Evolutionary conservation across 768 basidiomycete genomes (phyloP).

Genomic region (Termitomyces sp.): DNA sequence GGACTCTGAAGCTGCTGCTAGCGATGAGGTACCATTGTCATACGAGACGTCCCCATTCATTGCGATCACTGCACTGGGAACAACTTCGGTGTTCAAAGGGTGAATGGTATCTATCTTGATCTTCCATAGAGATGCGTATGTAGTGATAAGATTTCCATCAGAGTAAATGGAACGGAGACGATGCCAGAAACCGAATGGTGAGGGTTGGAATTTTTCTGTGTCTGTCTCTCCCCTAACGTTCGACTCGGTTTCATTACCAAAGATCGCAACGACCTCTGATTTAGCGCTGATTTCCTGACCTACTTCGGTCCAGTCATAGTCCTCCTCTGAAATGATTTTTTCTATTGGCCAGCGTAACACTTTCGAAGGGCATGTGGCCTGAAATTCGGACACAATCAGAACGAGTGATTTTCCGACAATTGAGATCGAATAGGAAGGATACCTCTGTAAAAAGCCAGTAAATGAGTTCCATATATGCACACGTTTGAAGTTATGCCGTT

Average conservation of each 20-base stretch:
- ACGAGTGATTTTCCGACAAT: neutral
- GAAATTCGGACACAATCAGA: neutral
- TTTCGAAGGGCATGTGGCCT: too few species aligned
- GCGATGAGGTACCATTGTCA: neutral
- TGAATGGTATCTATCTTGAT: too few species aligned
- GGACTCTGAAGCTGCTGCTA: slow-evolving; percentile 1
- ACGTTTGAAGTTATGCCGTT: neutral
- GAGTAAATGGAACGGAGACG: too few species aligned
- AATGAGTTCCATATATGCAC: neutral
- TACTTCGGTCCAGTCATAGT: neutral
- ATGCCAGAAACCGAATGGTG: neutral
- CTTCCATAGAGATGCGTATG: too few species aligned
- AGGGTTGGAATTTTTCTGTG: neutral
- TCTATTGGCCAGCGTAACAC: neutral
- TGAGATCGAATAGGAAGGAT: neutral
- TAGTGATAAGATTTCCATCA: too few species aligned
- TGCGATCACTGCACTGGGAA: neutral
- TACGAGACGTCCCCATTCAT: neutral
- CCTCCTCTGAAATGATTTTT: neutral
- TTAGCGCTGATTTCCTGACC: neutral
- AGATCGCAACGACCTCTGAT: neutral
- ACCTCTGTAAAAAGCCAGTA: neutral
- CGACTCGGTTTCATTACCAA: neutral
- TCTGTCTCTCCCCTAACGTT: neutral
- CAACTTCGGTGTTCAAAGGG: neutral